These are phyloP conservation scores for Alliaria petiolata DNA, from an alignment of 345 rosid species.

Conservation along the genomic window DNA sequence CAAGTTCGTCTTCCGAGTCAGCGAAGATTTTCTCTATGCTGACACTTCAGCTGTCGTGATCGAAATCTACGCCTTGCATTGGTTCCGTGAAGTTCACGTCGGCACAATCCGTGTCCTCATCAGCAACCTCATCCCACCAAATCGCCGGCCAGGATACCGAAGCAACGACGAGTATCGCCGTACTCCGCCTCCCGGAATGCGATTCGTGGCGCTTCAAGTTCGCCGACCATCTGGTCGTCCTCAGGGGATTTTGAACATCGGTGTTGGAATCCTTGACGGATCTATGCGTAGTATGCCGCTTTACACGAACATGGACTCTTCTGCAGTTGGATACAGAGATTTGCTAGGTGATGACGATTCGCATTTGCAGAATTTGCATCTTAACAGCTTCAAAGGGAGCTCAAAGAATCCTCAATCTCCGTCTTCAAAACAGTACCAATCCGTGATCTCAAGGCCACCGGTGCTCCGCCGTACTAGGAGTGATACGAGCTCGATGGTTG, in stretches of 20 bases:
- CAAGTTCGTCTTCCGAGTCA: constrained; percentile 86
- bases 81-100: constrained; percentile 79
- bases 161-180: constrained; percentile 25
- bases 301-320: constrained; percentile 49
- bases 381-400: constrained; percentile 26
- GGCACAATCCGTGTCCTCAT: constrained; percentile 75
- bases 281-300: constrained; percentile 93
- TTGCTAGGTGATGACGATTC: constrained; percentile 66
- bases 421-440: constrained; percentile 21
- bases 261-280: constrained; percentile 74
- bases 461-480: constrained; percentile 71
- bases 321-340: constrained; percentile 82
- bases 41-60: constrained; percentile 86
- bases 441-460: constrained; percentile 39
- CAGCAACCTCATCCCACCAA: constrained; percentile 59
- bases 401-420: constrained; percentile 25
- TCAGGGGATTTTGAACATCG: constrained; percentile 82
- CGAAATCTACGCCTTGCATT: constrained; percentile 68
- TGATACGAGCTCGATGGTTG: constrained; percentile 63
- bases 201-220: constrained; percentile 81
- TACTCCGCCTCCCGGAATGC: constrained; percentile 54
- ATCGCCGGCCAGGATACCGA: constrained; percentile 22
- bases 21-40: constrained; percentile 58
- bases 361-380: constrained; percentile 26
- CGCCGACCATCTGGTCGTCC: constrained; percentile 83